Evolutionary conservation across 1,139 yeast species (phyloP).

Genomic region (Nematodospora anomalae): DNA sequence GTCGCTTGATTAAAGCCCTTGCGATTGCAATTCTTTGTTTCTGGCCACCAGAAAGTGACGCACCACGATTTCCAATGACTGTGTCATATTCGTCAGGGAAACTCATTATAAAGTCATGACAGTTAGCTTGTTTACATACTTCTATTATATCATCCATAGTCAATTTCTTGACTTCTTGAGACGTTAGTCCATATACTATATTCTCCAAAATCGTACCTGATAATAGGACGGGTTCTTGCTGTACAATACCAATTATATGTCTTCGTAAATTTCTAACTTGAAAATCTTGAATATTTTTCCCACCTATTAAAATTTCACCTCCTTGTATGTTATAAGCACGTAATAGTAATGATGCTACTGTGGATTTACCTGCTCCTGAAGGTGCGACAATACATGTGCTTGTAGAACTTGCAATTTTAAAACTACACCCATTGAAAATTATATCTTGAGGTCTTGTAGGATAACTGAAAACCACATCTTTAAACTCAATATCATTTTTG

Average conservation of each 20-base stretch:
- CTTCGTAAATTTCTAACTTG: conserved; percentile 73
- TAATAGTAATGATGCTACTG: conserved; percentile 71
- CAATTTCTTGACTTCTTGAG: conserved; percentile 43
- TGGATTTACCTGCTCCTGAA: conserved; percentile 90
- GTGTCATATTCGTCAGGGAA: conserved; percentile 59
- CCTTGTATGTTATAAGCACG: conserved; percentile 59
- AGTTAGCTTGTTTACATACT: conserved; percentile 52
- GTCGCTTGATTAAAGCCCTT: conserved; percentile 68
- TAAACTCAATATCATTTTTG: conserved; percentile 62
- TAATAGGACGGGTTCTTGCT: conserved; percentile 83
- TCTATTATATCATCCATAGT: conserved; percentile 43
- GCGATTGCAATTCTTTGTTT: conserved; percentile 90
- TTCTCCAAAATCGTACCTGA: conserved; percentile 80
- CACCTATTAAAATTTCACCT: conserved; percentile 70
- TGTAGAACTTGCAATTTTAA: conserved; percentile 65
- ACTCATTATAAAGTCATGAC: conserved; percentile 51
- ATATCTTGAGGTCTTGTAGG: conserved; percentile 84
- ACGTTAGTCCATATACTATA: conserved; percentile 70
- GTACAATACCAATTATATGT: conserved; percentile 73
- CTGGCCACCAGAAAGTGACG: conserved; percentile 78
- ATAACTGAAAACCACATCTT: conserved; percentile 69
- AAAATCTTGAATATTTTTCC: conserved; percentile 58
- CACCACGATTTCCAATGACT: conserved; percentile 55
- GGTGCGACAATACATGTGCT: conserved; percentile 90
- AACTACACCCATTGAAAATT: conserved; percentile 64